These are phyloP conservation scores for Coleophoma eucalyptorum DNA, from an alignment of 2,329 filamentous ascomycete species.

Conservation along the genomic window DNA sequence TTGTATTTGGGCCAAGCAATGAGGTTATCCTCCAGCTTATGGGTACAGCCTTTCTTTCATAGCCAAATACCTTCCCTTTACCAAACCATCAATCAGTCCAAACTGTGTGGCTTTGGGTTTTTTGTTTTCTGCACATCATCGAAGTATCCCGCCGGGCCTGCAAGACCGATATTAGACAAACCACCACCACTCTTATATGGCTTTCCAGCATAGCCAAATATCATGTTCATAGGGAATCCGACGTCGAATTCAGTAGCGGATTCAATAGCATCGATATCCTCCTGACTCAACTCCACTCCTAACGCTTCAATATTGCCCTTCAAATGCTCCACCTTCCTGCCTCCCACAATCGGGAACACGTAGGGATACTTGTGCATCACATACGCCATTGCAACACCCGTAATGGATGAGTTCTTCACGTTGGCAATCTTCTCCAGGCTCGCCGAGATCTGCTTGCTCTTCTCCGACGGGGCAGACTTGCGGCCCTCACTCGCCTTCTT, in stretches of 20 bases:
- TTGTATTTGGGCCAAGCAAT: no score
- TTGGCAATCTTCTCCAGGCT: constrained; percentile 55
- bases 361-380: constrained; percentile 52
- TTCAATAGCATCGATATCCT: constrained; percentile 52
- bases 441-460: constrained; percentile 44
- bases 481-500: constrained; percentile 31
- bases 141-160: background rate
- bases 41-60: no score
- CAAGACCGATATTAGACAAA: background rate
- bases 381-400: constrained; percentile 52
- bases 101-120: background rate
- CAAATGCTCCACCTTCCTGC: constrained; percentile 52
- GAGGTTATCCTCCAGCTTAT: no score
- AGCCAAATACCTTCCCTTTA: no score
- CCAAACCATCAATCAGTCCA: no score
- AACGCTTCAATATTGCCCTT: constrained; percentile 51
- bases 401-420: constrained; percentile 46
- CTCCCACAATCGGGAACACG: constrained; percentile 55
- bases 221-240: constrained; percentile 4
- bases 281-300: constrained; percentile 41
- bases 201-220: background rate
- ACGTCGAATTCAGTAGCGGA: constrained; percentile 31
- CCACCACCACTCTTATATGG: background rate
- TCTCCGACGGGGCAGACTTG: constrained; percentile 19
- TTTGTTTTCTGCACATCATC: background rate